phyloP scores from a whole-genome alignment of 352 stramenopile genomes.

The Poterioochromonas sp. region DNA sequence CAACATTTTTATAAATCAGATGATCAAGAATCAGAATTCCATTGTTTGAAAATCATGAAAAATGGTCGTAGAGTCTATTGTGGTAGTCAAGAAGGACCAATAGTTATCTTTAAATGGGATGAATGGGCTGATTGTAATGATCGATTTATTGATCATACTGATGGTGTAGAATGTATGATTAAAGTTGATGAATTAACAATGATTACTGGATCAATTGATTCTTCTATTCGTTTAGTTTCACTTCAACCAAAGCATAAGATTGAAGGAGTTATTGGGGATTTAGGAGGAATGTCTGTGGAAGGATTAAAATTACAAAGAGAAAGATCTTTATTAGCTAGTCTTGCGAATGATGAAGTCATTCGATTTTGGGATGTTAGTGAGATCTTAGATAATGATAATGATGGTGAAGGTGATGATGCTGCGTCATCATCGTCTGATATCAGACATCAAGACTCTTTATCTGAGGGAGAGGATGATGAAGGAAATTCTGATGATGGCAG shows the following conservation, averaged over 20 bases:
- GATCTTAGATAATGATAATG: slow-evolving; percentile 57
- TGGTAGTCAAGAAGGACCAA: slow-evolving; percentile 82
- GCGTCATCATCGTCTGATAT: neutral
- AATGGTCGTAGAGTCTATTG: slow-evolving; percentile 84
- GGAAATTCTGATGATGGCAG: slow-evolving; percentile 26
- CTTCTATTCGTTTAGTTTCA: slow-evolving; percentile 84
- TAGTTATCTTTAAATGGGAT: slow-evolving; percentile 86
- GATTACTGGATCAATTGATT: slow-evolving; percentile 86
- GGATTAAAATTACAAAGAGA: slow-evolving; percentile 61
- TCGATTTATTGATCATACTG: slow-evolving; percentile 79
- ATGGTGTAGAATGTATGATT: slow-evolving; percentile 83
- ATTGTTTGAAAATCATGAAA: slow-evolving; percentile 4
- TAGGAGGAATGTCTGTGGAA: slow-evolving; percentile 91
- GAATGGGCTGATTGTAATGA: slow-evolving; percentile 91
- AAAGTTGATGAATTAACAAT: slow-evolving; percentile 94
- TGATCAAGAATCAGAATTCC: slow-evolving; percentile 37
- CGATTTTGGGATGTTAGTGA: slow-evolving; percentile 88
- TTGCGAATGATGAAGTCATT: slow-evolving; percentile 85
- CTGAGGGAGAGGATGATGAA: slow-evolving; percentile 50
- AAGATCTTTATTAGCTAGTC: slow-evolving; percentile 75
- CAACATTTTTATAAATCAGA: slow-evolving; percentile 45
- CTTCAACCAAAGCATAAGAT: slow-evolving; percentile 78
- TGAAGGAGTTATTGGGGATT: slow-evolving; percentile 84
- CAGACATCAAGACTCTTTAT: slow-evolving; percentile 41
- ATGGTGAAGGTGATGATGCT: slow-evolving; percentile 40